phyloP scores from a whole-genome alignment of 2,329 filamentous ascomycete genomes.

The Microcera coccophila region DNA sequence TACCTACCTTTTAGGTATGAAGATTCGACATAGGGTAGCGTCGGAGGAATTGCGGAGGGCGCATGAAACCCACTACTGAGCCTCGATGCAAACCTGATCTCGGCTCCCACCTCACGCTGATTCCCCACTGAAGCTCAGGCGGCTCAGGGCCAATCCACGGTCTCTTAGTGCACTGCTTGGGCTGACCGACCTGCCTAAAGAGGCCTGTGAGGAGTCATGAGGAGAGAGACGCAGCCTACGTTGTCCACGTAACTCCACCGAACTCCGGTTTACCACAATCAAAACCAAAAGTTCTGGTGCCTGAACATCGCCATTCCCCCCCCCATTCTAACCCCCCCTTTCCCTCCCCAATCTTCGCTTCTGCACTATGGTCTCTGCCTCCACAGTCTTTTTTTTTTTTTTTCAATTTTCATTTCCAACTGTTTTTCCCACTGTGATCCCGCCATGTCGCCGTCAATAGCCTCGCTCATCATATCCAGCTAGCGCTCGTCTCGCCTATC shows the following conservation, averaged over 20 bases:
- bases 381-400: background rate
- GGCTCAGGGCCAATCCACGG: background rate
- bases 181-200: conserved; percentile 22
- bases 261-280: no score
- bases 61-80: no score
- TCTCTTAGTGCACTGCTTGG: conserved; percentile 2
- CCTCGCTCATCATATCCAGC: conserved; percentile 4
- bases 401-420: background rate
- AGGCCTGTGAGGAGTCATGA: conserved; percentile 12
- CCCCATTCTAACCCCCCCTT: conserved; percentile 2
- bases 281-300: conserved; percentile 1
- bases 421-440: no score
- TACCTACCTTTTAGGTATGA: no score
- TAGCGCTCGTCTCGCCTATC: no score
- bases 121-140: conserved; percentile 1
- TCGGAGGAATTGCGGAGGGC: background rate
- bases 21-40: no score
- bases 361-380: background rate
- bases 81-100: no score
- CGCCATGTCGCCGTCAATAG: conserved; percentile 17
- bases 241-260: background rate
- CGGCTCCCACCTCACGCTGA: no score
- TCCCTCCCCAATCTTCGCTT: conserved; percentile 1
- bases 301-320: conserved; percentile 4
- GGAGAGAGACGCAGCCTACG: background rate